phyloP scores from a whole-genome alignment of 306 rosid species.

The Chamaecrista fasciculata region DNA sequence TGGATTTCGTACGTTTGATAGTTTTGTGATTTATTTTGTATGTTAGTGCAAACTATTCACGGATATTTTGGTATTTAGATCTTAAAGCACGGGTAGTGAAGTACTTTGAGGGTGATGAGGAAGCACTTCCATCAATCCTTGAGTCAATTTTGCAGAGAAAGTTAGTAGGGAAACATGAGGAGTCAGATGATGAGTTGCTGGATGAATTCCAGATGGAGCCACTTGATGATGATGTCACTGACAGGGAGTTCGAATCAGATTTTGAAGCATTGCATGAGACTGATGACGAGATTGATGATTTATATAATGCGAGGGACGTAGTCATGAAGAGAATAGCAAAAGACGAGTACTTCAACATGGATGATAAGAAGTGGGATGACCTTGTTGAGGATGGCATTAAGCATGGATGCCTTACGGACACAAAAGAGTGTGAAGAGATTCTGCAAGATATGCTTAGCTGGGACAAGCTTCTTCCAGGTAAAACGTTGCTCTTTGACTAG shows the following conservation, averaged over 20 bases:
- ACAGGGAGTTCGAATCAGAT: constrained; percentile 55
- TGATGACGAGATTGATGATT: constrained; percentile 71
- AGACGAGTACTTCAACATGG: constrained; percentile 58
- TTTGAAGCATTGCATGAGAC: constrained; percentile 54
- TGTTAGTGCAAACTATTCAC: not conserved
- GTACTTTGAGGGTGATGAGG: constrained; percentile 74
- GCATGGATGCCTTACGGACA: constrained; percentile 40
- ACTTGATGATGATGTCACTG: constrained; percentile 46
- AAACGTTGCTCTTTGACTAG: not conserved
- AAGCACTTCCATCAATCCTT: constrained; percentile 52
- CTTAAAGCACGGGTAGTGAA: constrained; percentile 54
- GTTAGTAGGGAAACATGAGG: constrained; percentile 66
- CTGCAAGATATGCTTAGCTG: constrained; percentile 57
- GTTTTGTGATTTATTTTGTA: not conserved
- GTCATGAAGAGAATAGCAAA: constrained; percentile 51
- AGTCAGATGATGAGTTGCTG: constrained; percentile 73
- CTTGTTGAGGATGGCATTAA: constrained; percentile 47
- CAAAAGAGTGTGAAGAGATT: constrained; percentile 57
- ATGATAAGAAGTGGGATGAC: constrained; percentile 49
- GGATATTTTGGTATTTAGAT: constrained; percentile 38
- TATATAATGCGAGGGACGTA: constrained; percentile 55
- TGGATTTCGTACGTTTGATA: not conserved
- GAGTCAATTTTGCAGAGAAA: constrained; percentile 73
- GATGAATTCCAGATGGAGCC: constrained; percentile 53
- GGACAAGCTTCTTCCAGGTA: constrained; percentile 65